phyloP scores from a whole-genome alignment of 164 flowering plant genomes.

The Tinospora cordifolia region DNA sequence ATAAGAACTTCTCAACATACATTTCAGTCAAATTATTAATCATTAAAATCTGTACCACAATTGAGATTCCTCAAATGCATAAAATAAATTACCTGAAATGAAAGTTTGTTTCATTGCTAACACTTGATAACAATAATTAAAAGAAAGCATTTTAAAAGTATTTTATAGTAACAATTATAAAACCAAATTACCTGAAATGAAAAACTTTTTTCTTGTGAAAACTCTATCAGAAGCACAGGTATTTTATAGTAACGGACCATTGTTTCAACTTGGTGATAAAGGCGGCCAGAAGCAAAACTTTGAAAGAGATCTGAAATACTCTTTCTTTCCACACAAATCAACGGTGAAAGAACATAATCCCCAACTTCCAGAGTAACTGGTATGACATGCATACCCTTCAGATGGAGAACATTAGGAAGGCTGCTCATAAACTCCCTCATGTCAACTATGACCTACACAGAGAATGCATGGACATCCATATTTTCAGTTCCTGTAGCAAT shows the following conservation, averaged over 20 bases:
- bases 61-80: background rate
- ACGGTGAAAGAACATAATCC: constrained; percentile 91
- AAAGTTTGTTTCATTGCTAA: constrained; percentile 93
- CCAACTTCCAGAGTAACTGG: constrained; percentile 96
- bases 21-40: no score
- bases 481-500: background rate
- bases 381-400: constrained; percentile 85
- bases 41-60: no score
- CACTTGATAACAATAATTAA: constrained; percentile 96
- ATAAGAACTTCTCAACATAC: no score
- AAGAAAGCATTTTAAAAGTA: no score
- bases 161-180: constrained; percentile 48
- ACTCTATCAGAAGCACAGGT: constrained; percentile 95
- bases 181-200: constrained; percentile 76
- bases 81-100: constrained; percentile 70
- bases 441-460: constrained; percentile 81
- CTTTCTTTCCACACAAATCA: constrained; percentile 91
- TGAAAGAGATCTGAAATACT: constrained; percentile 88
- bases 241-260: constrained; percentile 85
- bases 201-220: constrained; percentile 95
- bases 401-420: constrained; percentile 98
- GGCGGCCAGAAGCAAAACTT: constrained; percentile 93
- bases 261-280: constrained; percentile 82
- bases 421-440: constrained; percentile 99
- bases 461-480: background rate